Evolutionary conservation across 768 basidiomycete species (phyloP), one percentile per base, ranked within the genome.

Genomic region (Cubamyces sp.): DNA sequence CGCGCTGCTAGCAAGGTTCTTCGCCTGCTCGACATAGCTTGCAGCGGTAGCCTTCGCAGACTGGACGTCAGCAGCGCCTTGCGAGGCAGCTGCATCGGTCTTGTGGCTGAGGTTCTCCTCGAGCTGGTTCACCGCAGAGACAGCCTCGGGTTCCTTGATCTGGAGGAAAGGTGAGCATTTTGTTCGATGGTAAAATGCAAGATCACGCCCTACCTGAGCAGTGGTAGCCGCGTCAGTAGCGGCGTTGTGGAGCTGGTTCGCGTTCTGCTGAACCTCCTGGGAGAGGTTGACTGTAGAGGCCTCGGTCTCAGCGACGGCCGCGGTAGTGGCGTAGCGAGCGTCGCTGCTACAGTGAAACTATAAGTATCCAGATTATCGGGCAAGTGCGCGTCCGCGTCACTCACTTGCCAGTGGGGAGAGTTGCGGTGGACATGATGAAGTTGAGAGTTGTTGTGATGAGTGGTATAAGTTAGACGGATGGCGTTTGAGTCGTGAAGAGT

Each of bases 11-110:
- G 82, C 84, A 3, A 84, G 51, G 7, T 69, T 72, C 72, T 82
- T 86, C 0, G 82, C 86, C 65, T 85, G 81, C 23, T 85, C 81
- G 6, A 87, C 71, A 65, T 86, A 87, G 0, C 76, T 75, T 6
- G 76, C 75, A 28, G 81, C 80, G 1, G 78, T 69, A 4, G 77
- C 78, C 67, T 82, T 81, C 0, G 77, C 78, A 14, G 75, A 71
- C 7, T 81, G 77, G 1, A 88, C 77, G 60, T 83, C 80, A 6
- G 73, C 71, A 64, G 83, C 77, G 3, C 87, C 87, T 67, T 89
- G 79, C 0, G 76, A 75, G n/a, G 82, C 84, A 19, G 87, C 88
- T 0, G 73, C 72, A 48, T 85, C 73, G 1, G 82, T 84, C 66
- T 75, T 82, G 50, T 74, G 66, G 61, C 61, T 67, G 15, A 73